Base-by-base conservation (phyloP, 179 eudicot genomes). In the Gypsophila paniculata region DNA sequence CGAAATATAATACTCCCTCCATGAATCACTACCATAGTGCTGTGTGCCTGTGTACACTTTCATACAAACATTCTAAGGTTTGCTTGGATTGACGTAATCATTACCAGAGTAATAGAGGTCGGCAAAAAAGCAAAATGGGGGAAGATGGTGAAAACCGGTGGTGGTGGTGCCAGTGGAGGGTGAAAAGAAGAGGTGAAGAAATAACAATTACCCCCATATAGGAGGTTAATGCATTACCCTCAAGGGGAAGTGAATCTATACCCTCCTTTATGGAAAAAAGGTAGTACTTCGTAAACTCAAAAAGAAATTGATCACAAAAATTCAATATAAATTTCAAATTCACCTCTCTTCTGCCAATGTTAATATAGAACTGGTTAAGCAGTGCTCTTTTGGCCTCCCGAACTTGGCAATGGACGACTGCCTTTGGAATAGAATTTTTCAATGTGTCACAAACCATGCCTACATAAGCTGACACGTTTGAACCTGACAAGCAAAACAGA, bases 341-440 rank as follows among this genome's bases (percentile, higher is more conserved):
- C 80, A 94, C 99, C 97, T 94, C 97, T 74, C 76, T 85, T 68
- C 86, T 91, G 22, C 99, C 99, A 78, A 94, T 80, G 63, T 91
- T 85, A 73, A 90, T 88, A 65, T 94, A 94, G 79, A 91, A 94
- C 19, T 77, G 81, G 77, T 90, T 91, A 52, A 94, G 94, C 75
- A 94, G 82, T 38, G 88, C 71, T 82, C 85, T 77, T 85, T 89
- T 94, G 64, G 99, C 97, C 80, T 91, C 91, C 75, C 87, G 82
- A 67, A 94, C 99, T 88, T 94, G 99, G 77, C 97, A 94, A 72
- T 83, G 83, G 72, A 94, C 99, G 75, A 91, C 96, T 51, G 99
- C 99, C 83, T 94, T 94, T 25, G 99, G 99, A 74, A 94, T 85
- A 29, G 91, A 82, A 80, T 80, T 85, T 81, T 72, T 91, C 88